phyloP scores from a whole-genome alignment of 192 early-diverging fungal genomes.

The Umbelopsis isabellina region DNA sequence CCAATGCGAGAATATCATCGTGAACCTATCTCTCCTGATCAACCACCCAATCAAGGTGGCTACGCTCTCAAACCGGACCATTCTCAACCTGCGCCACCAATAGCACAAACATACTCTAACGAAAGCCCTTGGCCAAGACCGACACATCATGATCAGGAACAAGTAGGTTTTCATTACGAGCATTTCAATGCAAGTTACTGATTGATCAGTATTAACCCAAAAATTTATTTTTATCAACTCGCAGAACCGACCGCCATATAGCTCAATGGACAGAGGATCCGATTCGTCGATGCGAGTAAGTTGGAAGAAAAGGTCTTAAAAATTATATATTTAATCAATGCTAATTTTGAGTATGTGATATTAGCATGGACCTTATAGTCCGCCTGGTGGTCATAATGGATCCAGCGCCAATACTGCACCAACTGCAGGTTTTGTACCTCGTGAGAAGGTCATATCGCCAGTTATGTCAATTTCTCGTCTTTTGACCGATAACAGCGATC shows the following conservation, averaged over 20 bases:
- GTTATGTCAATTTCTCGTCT: conserved; percentile 18
- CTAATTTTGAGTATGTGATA: not conserved
- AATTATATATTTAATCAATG: not conserved
- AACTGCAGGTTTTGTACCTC: conserved; percentile 6
- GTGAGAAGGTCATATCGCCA: conserved; percentile 14
- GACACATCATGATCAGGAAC: not conserved
- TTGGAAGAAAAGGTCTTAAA: not conserved
- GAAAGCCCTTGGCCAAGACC: not conserved
- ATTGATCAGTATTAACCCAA: too few relatives aligned
- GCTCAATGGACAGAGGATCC: not conserved
- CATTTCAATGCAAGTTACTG: too few relatives aligned
- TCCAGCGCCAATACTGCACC: not conserved
- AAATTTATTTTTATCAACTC: too few relatives aligned
- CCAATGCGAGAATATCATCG: conserved; percentile 7
- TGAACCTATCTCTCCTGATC: not conserved
- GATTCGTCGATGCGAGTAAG: conserved; percentile 2
- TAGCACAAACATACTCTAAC: not conserved
- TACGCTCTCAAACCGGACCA: conserved; percentile 8
- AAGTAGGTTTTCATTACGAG: not conserved
- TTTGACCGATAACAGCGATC: not conserved
- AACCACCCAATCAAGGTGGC: not conserved
- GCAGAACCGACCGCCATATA: not conserved
- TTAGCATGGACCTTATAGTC: conserved; percentile 8
- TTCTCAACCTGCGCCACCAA: not conserved
- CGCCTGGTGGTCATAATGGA: not conserved